These are phyloP conservation scores for Acer negundo DNA, from an alignment of 345 rosid genomes.

Conservation along the genomic window DNA sequence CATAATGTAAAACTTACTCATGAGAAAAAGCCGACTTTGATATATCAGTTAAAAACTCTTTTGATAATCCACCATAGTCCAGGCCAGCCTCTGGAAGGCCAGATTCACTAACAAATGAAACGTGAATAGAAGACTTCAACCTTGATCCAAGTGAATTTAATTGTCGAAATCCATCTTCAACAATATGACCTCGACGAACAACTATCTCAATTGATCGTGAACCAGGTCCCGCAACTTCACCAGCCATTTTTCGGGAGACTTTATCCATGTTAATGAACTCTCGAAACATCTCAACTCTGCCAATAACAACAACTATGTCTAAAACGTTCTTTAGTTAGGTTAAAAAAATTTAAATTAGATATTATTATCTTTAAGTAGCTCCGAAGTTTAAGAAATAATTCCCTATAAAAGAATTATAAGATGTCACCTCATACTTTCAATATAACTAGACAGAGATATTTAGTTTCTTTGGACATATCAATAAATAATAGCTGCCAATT, in stretches of 20 bases:
- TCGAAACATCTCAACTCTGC: slow-evolving; percentile 95
- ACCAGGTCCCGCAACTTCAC: slow-evolving; percentile 86
- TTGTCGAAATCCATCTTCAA: slow-evolving; percentile 94
- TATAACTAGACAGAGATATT: background rate
- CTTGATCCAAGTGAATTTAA: slow-evolving; percentile 77
- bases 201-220: slow-evolving; percentile 83
- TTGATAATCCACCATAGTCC: slow-evolving; percentile 96
- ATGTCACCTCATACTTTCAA: slow-evolving; percentile 2
- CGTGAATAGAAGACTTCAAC: slow-evolving; percentile 90
- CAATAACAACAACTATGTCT: slow-evolving; percentile 33
- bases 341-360: slow-evolving; percentile 11
- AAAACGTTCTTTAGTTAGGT: slow-evolving; percentile 20
- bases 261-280: slow-evolving; percentile 92
- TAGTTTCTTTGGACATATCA: slow-evolving; percentile 1
- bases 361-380: background rate
- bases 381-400: background rate
- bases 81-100: slow-evolving; percentile 99
- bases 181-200: slow-evolving; percentile 83
- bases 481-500: background rate
- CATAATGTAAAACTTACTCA: slow-evolving; percentile 61
- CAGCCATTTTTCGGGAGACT: slow-evolving; percentile 84
- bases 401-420: background rate
- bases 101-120: slow-evolving; percentile 93
- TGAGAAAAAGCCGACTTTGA: slow-evolving; percentile 91
- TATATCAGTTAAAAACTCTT: slow-evolving; percentile 94